These are phyloP conservation scores for Pycnococcus provasolii DNA, from an alignment of 139 green algal species.

Conservation along the genomic window DNA sequence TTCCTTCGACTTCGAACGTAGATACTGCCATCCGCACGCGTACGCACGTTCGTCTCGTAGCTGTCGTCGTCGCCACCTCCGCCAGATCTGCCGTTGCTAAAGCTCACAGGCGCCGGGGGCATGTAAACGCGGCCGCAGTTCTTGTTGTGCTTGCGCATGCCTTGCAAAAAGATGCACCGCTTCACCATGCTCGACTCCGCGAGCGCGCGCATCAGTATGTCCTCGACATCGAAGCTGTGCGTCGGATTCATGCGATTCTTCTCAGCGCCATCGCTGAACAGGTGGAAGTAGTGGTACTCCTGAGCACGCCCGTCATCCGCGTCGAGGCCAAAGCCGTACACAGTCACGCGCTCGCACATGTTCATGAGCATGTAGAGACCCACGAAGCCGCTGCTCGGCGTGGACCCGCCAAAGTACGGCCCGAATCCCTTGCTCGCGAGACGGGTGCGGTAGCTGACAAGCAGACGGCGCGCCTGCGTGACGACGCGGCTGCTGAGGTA, in stretches of 20 bases:
- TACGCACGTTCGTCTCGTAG: too few species aligned
- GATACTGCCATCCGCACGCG: too few species aligned
- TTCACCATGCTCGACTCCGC: neutral
- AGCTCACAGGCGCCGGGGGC: too few species aligned
- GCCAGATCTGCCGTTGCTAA: too few species aligned
- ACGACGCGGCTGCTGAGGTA: slow-evolving; percentile 20
- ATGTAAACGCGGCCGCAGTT: neutral
- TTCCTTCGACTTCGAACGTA: too few species aligned
- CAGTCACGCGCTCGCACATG: slow-evolving; percentile 9
- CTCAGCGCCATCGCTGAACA: slow-evolving; percentile 16
- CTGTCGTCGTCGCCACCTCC: too few species aligned
- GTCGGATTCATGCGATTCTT: slow-evolving; percentile 27
- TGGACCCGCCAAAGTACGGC: slow-evolving; percentile 6
- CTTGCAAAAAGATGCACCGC: slow-evolving; percentile 5
- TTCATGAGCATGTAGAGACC: slow-evolving; percentile 14
- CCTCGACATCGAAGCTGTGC: slow-evolving; percentile 22
- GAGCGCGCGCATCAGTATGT: slow-evolving; percentile 10
- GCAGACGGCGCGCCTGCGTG: slow-evolving; percentile 3
- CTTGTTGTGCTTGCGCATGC: slow-evolving; percentile 13
- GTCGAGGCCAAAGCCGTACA: slow-evolving; percentile 28
- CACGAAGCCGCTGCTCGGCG: slow-evolving; percentile 8
- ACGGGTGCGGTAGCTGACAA: slow-evolving; percentile 8
- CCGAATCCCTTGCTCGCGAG: neutral
- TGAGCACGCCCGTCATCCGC: slow-evolving; percentile 1
- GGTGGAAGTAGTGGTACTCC: slow-evolving; percentile 28